A percentile compares a stretch with the other conserved stretches of the same genome.
These are phyloP conservation scores for Brassica rapa DNA, from an alignment of 345 rosid species.

Conservation along the genomic window DNA sequence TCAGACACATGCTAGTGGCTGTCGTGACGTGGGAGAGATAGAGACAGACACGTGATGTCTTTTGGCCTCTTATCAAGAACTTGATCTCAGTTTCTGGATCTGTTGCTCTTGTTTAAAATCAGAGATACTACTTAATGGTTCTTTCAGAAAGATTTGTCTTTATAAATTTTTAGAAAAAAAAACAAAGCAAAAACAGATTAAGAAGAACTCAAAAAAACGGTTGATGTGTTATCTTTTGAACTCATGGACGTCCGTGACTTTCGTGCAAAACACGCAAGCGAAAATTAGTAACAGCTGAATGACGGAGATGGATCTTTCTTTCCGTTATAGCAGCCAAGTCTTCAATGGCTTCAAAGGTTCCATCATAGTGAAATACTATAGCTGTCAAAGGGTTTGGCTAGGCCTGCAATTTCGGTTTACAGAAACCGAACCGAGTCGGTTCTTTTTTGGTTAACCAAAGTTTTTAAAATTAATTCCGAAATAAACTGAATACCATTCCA, in stretches of 20 bases:
- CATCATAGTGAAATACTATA: neutral
- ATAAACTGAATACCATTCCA: too few species aligned
- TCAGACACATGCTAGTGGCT: conserved; percentile 15
- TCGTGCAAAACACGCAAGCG: neutral
- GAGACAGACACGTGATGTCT: conserved; percentile 36
- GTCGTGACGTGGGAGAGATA: conserved; percentile 28
- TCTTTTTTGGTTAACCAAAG: neutral
- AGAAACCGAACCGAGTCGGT: too few species aligned
- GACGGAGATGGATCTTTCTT: neutral
- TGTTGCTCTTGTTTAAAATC: neutral
- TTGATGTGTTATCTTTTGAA: neutral
- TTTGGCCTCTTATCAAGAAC: conserved; percentile 33
- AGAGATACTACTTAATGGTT: neutral
- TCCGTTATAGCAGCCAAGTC: neutral
- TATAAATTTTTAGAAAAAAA: neutral
- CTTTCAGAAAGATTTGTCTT: neutral
- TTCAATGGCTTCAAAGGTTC: neutral
- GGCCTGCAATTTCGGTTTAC: too few species aligned
- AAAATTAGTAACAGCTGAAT: neutral
- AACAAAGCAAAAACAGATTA: neutral
- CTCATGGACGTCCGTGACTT: conserved; percentile 27
- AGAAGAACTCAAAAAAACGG: conserved; percentile 9
- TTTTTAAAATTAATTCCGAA: neutral
- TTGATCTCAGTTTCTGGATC: conserved; percentile 26
- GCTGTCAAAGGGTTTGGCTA: neutral